Evolutionary conservation across 768 basidiomycete genomes (phyloP).

Genomic region (Auriscalpium orientale): DNA sequence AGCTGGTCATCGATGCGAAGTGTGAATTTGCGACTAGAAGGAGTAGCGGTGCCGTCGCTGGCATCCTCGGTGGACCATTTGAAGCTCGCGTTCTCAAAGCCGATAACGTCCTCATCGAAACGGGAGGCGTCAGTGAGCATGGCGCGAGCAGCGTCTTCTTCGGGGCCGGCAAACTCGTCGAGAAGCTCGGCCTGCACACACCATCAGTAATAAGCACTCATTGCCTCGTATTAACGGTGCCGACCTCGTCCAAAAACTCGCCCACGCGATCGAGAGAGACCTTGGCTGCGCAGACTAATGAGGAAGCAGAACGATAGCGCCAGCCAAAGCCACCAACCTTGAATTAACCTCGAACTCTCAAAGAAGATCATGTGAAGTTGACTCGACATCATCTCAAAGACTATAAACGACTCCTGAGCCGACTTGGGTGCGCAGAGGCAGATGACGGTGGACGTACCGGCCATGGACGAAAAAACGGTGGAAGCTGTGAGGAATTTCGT

Average conservation of each 20-base stretch:
- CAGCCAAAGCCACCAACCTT: conserved; percentile 16
- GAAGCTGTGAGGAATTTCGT: conserved; percentile 27
- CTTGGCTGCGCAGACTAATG: conserved; percentile 20
- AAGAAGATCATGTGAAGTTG: conserved; percentile 20
- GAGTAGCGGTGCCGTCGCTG: conserved; percentile 29
- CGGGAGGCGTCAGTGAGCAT: conserved; percentile 10
- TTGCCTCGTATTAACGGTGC: not conserved
- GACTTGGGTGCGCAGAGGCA: not conserved
- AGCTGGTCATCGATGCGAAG: conserved; percentile 48
- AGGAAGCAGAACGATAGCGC: conserved; percentile 26
- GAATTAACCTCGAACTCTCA: conserved; percentile 17
- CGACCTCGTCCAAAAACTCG: conserved; percentile 29
- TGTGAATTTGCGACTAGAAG: conserved; percentile 38
- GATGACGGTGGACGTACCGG: conserved; percentile 23
- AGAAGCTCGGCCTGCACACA: conserved; percentile 20
- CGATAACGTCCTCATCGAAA: conserved; percentile 25
- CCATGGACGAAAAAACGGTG: conserved; percentile 23
- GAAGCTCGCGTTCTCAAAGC: conserved; percentile 43
- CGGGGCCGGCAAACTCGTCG: conserved; percentile 19
- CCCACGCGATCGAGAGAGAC: conserved; percentile 34
- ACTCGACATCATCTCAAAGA: conserved; percentile 33
- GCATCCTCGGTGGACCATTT: conserved; percentile 33
- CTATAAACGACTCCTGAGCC: conserved; percentile 13
- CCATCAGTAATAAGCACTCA: not conserved
- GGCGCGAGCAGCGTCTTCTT: conserved; percentile 4